phyloP scores from a whole-genome alignment of 148 eudicot species.

The Euryodendron excelsum region DNA sequence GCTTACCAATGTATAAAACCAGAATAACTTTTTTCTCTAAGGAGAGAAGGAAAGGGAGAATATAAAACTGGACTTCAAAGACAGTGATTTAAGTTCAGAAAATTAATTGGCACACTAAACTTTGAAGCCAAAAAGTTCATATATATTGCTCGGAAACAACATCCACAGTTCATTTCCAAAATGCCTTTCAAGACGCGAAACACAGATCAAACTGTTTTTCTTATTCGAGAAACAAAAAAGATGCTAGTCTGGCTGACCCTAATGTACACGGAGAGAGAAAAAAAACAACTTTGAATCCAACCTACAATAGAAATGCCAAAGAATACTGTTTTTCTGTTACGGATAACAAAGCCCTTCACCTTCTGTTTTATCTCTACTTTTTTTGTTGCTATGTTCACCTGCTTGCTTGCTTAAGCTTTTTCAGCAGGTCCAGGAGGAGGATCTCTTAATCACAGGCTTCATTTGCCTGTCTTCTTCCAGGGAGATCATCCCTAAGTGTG shows the following conservation, averaged over 20 bases:
- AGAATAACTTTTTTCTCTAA: no score
- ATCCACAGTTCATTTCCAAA: constrained; percentile 7
- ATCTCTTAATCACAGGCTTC: constrained; percentile 80
- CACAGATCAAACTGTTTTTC: constrained; percentile 10
- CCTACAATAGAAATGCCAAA: constrained; percentile 15
- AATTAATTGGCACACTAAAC: neutral
- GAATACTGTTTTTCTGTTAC: neutral
- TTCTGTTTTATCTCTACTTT: constrained; percentile 1
- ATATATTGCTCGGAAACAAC: neutral
- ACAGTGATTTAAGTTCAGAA: neutral
- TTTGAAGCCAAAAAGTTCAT: neutral
- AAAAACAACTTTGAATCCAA: constrained; percentile 13
- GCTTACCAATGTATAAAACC: no score
- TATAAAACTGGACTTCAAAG: neutral
- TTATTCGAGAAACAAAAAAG: constrained; percentile 24
- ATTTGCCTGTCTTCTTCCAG: constrained; percentile 78
- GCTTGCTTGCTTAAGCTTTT: constrained; percentile 9
- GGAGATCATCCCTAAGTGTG: constrained; percentile 92
- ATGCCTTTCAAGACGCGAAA: neutral
- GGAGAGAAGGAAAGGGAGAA: no score
- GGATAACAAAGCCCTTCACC: constrained; percentile 2
- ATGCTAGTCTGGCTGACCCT: constrained; percentile 27
- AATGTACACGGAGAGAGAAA: constrained; percentile 50
- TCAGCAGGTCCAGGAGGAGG: constrained; percentile 89
- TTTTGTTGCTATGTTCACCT: neutral